These are phyloP conservation scores for Plenodomus tracheiphilus DNA, from an alignment of 2,329 filamentous ascomycete genomes.

Conservation along the genomic window DNA sequence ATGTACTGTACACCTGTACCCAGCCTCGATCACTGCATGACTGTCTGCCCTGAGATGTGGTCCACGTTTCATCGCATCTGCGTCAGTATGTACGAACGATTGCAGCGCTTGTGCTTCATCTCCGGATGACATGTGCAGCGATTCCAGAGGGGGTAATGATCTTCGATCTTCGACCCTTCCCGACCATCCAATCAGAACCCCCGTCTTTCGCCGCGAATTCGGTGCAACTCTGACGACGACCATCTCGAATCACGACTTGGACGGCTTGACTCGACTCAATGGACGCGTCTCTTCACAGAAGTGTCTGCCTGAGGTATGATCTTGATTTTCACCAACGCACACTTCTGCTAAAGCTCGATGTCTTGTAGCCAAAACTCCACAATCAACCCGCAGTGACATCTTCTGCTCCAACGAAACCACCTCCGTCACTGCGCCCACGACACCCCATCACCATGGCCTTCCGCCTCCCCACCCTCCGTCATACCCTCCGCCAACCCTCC, in stretches of 20 bases:
- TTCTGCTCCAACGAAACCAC: too few species aligned
- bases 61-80: background rate
- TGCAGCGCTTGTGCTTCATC: conserved; percentile 1
- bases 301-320: too few species aligned
- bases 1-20: background rate
- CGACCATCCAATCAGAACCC: conserved; percentile 20
- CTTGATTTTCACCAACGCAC: too few species aligned
- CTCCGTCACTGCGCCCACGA: background rate
- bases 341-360: too few species aligned
- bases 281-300: too few species aligned
- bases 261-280: too few species aligned
- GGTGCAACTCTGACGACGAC: background rate
- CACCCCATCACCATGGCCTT: conserved; percentile 19
- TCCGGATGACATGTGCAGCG: conserved; percentile 9
- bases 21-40: background rate
- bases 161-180: background rate
- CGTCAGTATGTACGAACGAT: background rate
- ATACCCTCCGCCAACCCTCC: conserved; percentile 37
- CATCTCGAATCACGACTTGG: background rate
- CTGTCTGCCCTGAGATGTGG: background rate
- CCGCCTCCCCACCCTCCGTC: conserved; percentile 34
- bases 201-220: conserved; percentile 13
- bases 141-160: conserved; percentile 4
- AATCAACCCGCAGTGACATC: too few species aligned
- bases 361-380: too few species aligned